Evolutionary conservation across 352 stramenopile genomes (phyloP).

Genomic region (Globisporangium splendens): DNA sequence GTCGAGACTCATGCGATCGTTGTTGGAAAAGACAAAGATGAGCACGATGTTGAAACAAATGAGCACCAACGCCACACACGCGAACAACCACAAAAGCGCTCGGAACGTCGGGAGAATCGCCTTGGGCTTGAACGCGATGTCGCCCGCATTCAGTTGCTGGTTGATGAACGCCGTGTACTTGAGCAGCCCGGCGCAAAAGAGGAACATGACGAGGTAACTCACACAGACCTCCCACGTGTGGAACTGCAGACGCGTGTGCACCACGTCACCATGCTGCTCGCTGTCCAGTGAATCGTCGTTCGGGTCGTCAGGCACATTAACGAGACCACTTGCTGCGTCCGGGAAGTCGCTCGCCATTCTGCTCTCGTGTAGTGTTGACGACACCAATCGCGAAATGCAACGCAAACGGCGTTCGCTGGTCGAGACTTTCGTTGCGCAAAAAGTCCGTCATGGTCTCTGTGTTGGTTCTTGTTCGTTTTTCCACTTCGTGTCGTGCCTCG

Average conservation of each 20-base stretch:
- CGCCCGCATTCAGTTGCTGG: conserved; percentile 31
- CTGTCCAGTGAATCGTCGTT: not conserved
- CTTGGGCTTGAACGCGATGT: conserved; percentile 40
- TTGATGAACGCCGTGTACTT: conserved; percentile 43
- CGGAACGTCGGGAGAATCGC: conserved; percentile 60
- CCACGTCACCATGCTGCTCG: not conserved
- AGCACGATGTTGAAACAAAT: conserved; percentile 38
- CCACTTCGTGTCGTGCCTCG: not conserved
- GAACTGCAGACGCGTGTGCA: conserved; percentile 17
- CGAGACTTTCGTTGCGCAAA: not conserved
- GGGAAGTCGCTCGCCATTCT: not conserved
- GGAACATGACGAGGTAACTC: conserved; percentile 56
- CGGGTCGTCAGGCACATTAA: not conserved
- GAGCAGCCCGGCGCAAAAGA: conserved; percentile 40
- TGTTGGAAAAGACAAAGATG: conserved; percentile 38
- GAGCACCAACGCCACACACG: conserved; percentile 18
- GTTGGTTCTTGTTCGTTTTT: too few relatives aligned
- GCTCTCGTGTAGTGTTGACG: not conserved
- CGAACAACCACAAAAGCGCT: conserved; percentile 49
- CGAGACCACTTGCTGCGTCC: not conserved
- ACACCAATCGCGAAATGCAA: not conserved
- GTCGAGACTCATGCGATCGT: conserved; percentile 9
- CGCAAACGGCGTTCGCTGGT: not conserved
- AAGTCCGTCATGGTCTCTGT: not conserved
- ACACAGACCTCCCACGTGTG: conserved; percentile 47